A percentile compares a stretch with the other conserved stretches of the same genome.
These are phyloP conservation scores for Starmerella apis DNA, from an alignment of 805 yeast genomes.

Conservation along the genomic window DNA sequence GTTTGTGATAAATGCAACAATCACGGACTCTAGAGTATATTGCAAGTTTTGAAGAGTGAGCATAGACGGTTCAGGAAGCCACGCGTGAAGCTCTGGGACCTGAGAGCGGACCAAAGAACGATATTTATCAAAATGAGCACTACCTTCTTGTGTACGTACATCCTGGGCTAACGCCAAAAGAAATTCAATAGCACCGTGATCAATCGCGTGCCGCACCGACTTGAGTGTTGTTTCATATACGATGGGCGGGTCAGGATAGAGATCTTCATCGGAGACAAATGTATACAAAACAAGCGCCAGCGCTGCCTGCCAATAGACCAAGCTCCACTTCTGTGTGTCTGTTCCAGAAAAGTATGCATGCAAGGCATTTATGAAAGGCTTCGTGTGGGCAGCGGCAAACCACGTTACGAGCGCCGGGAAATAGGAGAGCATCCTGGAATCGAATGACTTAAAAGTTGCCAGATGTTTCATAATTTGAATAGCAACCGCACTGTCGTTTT, in stretches of 20 bases:
- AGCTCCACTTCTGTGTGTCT: slow-evolving; percentile 23
- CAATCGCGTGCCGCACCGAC: slow-evolving; percentile 28
- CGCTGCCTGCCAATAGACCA: slow-evolving; percentile 27
- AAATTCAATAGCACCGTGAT: slow-evolving; percentile 34
- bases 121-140: slow-evolving; percentile 6
- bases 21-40: slow-evolving; percentile 24
- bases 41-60: slow-evolving; percentile 17
- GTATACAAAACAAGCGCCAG: slow-evolving; percentile 24
- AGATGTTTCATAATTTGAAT: slow-evolving; percentile 39
- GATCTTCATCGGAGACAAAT: slow-evolving; percentile 14
- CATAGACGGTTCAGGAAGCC: slow-evolving; percentile 14
- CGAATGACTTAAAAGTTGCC: slow-evolving; percentile 45
- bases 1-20: slow-evolving; percentile 29
- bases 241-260: background rate
- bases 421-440: slow-evolving; percentile 48
- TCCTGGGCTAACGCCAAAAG: slow-evolving; percentile 33
- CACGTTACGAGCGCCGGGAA: slow-evolving; percentile 41
- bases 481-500: slow-evolving; percentile 32
- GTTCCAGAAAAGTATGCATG: slow-evolving; percentile 9
- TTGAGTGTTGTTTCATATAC: slow-evolving; percentile 17
- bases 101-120: slow-evolving; percentile 24
- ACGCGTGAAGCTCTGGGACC: slow-evolving; percentile 25
- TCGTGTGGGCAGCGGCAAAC: slow-evolving; percentile 12
- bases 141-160: slow-evolving; percentile 17
- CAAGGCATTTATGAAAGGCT: slow-evolving; percentile 10